phyloP scores from a whole-genome alignment of 2,329 filamentous ascomycete species.

The Phialemoniopsis sp. region DNA sequence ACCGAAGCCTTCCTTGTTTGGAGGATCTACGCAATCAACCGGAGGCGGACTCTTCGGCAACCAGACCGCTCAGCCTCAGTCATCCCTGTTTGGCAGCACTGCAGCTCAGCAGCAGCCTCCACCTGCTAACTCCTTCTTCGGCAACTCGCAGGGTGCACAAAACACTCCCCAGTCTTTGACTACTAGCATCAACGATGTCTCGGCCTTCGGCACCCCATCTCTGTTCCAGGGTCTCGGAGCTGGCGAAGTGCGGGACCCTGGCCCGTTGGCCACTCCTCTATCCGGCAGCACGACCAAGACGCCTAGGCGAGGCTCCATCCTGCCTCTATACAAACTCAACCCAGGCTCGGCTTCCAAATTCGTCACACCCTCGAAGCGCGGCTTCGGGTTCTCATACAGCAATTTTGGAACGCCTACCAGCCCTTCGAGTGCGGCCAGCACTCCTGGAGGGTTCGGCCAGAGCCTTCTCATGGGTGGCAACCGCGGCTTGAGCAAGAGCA shows the following conservation, averaged over 20 bases:
- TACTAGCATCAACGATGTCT: constrained; percentile 76
- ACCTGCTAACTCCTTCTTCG: constrained; percentile 53
- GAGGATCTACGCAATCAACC: constrained; percentile 33
- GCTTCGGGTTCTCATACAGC: constrained; percentile 91
- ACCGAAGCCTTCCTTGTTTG: constrained; percentile 54
- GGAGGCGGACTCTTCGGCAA: constrained; percentile 52
- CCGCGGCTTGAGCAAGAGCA: constrained; percentile 76
- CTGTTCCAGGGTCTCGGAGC: constrained; percentile 72
- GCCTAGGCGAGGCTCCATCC: constrained; percentile 70
- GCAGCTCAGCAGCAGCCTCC: constrained; percentile 46
- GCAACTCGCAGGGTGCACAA: constrained; percentile 42
- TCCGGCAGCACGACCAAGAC: constrained; percentile 66
- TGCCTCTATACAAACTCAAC: constrained; percentile 85
- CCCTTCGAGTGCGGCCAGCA: constrained; percentile 62
- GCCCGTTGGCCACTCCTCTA: constrained; percentile 87
- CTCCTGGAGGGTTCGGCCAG: constrained; percentile 62
- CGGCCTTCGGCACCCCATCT: constrained; percentile 84
- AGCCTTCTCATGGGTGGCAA: constrained; percentile 65
- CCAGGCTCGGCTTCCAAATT: constrained; percentile 76
- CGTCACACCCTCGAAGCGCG: constrained; percentile 78
- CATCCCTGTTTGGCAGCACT: constrained; percentile 40
- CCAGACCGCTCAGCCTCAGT: constrained; percentile 36
- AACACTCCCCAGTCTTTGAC: constrained; percentile 63
- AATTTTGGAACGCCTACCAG: constrained; percentile 81
- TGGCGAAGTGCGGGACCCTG: constrained; percentile 66